These are phyloP conservation scores for Cyberlindnera euphorbiae DNA, from an alignment of 805 yeast genomes.

Conservation along the genomic window DNA sequence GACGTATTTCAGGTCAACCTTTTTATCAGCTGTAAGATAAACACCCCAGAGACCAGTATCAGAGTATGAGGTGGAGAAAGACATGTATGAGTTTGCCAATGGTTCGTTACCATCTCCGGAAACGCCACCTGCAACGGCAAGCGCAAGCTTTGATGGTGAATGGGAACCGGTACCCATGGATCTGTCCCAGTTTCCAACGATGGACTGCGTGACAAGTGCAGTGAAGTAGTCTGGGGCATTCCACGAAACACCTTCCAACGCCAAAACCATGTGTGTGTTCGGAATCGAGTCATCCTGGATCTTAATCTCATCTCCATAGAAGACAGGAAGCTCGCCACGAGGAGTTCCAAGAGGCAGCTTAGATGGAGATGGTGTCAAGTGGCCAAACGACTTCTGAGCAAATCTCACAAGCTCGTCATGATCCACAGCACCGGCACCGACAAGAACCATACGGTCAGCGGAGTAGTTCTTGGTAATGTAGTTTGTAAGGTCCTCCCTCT, in stretches of 20 bases:
- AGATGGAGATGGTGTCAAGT: constrained; percentile 46
- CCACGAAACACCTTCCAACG: constrained; percentile 99
- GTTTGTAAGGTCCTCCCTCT: constrained; percentile 66
- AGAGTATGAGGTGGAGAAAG: constrained; percentile 93
- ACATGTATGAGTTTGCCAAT: constrained; percentile 91
- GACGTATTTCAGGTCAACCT: constrained; percentile 58
- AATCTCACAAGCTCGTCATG: constrained; percentile 76
- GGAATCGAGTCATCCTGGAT: constrained; percentile 81
- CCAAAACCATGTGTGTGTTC: constrained; percentile 84
- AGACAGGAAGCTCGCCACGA: constrained; percentile 64
- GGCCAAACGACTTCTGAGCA: constrained; percentile 76
- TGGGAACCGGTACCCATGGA: constrained; percentile 78
- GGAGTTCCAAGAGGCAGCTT: constrained; percentile 68
- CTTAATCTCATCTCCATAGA: constrained; percentile 82
- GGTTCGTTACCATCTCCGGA: constrained; percentile 53
- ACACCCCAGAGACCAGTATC: constrained; percentile 99
- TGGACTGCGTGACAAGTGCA: constrained; percentile 93
- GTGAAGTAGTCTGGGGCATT: constrained; percentile 91
- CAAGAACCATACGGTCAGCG: constrained; percentile 97
- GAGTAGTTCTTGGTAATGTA: constrained; percentile 85
- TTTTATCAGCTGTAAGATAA: constrained; percentile 74
- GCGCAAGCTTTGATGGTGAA: constrained; percentile 80
- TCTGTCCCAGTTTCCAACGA: constrained; percentile 97
- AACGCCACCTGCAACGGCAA: constrained; percentile 53
- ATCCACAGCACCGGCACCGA: constrained; percentile 91